Evolutionary conservation across 2,329 filamentous ascomycete genomes (phyloP).

Genomic region (Colletotrichum sp.): DNA sequence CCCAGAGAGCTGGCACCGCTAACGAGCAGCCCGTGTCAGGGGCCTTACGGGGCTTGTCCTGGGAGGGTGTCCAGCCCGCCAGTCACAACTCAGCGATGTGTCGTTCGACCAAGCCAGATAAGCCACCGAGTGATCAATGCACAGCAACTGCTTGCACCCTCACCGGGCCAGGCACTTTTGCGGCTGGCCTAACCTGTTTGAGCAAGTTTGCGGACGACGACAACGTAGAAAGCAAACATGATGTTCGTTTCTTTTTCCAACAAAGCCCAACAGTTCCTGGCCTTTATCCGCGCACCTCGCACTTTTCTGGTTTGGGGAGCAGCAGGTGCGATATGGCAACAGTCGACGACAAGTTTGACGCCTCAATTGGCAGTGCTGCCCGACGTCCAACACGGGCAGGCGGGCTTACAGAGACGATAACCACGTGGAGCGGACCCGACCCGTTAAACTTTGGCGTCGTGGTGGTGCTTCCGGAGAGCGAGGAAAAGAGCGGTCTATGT

Average conservation of each 20-base stretch:
- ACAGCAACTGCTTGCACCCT: background rate
- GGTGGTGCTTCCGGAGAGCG: background rate
- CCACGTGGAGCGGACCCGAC: background rate
- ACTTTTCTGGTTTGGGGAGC: background rate
- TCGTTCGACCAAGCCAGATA: constrained; percentile 4
- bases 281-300: background rate
- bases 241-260: constrained; percentile 5
- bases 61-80: background rate
- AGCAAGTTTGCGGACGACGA: constrained; percentile 9
- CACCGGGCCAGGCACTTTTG: background rate
- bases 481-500: constrained; percentile 7
- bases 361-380: background rate
- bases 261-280: background rate
- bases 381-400: background rate
- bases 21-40: background rate
- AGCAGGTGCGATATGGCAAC: background rate
- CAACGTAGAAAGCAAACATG: constrained; percentile 9
- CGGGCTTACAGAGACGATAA: background rate
- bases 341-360: background rate
- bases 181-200: constrained; percentile 7
- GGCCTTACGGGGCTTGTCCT: background rate
- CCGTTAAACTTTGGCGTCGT: background rate
- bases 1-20: constrained; percentile 1
- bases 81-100: constrained; percentile 12
- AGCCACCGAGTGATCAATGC: constrained; percentile 9